Evolutionary conservation across 768 basidiomycete genomes (phyloP), one percentile per base, ranked within the genome.

Genomic region (Trametes elegans): DNA sequence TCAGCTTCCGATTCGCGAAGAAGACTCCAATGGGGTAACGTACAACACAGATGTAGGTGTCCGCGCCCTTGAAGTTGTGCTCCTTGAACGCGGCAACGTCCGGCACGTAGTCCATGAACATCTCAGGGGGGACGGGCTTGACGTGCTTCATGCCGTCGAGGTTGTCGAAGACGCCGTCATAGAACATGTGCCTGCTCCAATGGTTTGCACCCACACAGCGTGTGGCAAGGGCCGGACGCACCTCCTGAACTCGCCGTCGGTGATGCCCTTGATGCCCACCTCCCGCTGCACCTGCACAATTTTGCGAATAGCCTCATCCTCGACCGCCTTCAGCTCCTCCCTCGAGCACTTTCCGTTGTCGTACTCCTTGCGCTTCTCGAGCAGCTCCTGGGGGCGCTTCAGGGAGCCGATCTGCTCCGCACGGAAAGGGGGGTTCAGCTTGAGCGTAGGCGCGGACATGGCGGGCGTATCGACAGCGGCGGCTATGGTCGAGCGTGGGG

Each of bases 91-190:
- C 70, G 7, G 60, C 59, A 29, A 69, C 55, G 48, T 72, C 72
- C 14, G 72, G 72, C 19, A 72, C 70, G 40, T 72, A 72, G 49
- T 64, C 61, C 68, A 69, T 48, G 47, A 50, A 28, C 39, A 57
- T 58, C 24, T 36, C 27, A 21, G n/a, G 38, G 10, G 40, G 42
- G 3, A 49, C 50, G 6, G 79, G 77, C 42, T 52, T 48, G 48
- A 82, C 70, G 55, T 68, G 71, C 45, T 73, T 74, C 80, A 87
- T 85, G 43, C 85, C 85, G 45, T 83, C 79, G 35, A 88, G 67
- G 49, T 78, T 82, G 62, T 87, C 78, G 65, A 85, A 85, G 27
- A 87, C 82, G 18, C 85, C 85, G 41, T 87, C 82, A 51, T 74
- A 85, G 66, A 83, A 87, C 68, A 77, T 71, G 40, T 73, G 73